Conservation (phyloP, 129 eudicot genomes). For the Flaveria linearis region DNA sequence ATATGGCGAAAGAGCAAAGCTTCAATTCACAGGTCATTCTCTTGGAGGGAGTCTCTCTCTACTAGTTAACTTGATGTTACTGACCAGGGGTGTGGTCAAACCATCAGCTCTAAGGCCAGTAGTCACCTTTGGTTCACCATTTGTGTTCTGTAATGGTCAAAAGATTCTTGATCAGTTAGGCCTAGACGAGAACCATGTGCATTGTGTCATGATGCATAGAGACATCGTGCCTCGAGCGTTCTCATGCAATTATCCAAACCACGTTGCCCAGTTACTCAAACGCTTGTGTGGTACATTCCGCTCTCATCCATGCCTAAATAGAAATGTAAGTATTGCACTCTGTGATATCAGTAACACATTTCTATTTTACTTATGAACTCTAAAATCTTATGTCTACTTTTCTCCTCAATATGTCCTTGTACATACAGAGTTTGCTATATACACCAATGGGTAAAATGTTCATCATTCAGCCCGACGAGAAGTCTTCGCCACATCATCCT, state of each 20-base stretch:
- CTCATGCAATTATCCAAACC: conserved; percentile 77
- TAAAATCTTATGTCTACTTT: not conserved
- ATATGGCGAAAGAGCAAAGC: conserved; percentile 68
- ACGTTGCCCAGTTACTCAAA: conserved; percentile 72
- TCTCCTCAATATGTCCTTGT: not conserved
- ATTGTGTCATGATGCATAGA: conserved; percentile 72
- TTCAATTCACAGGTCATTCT: conserved; percentile 88
- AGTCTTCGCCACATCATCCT: conserved; percentile 78
- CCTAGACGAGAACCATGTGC: conserved; percentile 53
- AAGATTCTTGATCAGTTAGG: conserved; percentile 61
- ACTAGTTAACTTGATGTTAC: conserved; percentile 68
- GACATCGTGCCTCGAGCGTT: conserved; percentile 92
- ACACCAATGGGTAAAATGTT: conserved; percentile 85
- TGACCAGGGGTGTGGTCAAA: conserved; percentile 56
- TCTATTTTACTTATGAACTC: not conserved
- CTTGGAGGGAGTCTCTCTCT: conserved; percentile 85
- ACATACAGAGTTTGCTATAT: conserved; percentile 72
- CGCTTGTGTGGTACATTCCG: conserved; percentile 67
- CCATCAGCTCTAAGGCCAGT: conserved; percentile 69
- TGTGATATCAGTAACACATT: not conserved
- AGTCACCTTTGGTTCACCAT: conserved; percentile 72
- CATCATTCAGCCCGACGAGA: conserved; percentile 83
- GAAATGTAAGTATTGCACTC: conserved; percentile 44
- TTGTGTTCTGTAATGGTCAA: conserved; percentile 68
- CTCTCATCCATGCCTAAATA: conserved; percentile 80